phyloP scores from a whole-genome alignment of 75 land plant genomes.

The Adiantum capillusveneris region DNA sequence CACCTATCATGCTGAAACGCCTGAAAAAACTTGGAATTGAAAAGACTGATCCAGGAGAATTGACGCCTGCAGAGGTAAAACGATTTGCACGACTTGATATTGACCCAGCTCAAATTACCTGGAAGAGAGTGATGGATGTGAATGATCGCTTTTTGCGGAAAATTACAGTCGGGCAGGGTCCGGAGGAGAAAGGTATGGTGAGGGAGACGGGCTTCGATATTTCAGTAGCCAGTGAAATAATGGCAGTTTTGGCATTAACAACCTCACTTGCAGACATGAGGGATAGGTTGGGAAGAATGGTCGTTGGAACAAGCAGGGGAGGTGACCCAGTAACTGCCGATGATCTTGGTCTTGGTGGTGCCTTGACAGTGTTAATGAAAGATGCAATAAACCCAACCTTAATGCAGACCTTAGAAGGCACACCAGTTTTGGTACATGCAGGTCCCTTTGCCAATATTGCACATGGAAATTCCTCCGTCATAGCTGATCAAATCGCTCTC shows the following conservation, averaged over 20 bases:
- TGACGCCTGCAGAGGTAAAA: slow-evolving; percentile 69
- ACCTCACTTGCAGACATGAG: slow-evolving; percentile 94
- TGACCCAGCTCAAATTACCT: slow-evolving; percentile 75
- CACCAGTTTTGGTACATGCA: slow-evolving; percentile 96
- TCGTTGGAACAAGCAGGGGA: slow-evolving; percentile 81
- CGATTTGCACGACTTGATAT: slow-evolving; percentile 76
- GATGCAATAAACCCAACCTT: slow-evolving; percentile 94
- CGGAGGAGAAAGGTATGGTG: slow-evolving; percentile 88
- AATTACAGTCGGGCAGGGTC: slow-evolving; percentile 87
- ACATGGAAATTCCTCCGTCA: slow-evolving; percentile 97
- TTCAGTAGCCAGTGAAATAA: slow-evolving; percentile 95
- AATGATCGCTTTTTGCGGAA: slow-evolving; percentile 92
- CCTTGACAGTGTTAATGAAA: slow-evolving; percentile 92
- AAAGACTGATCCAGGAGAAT: slow-evolving; percentile 69
- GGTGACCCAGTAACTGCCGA: slow-evolving; percentile 95
- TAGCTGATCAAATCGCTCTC: slow-evolving; percentile 93
- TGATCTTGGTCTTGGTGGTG: slow-evolving; percentile 93
- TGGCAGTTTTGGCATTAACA: slow-evolving; percentile 98
- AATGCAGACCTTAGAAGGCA: slow-evolving; percentile 98
- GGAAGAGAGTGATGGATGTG: slow-evolving; percentile 98
- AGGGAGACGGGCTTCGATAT: slow-evolving; percentile 97
- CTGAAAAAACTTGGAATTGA: slow-evolving; percentile 74
- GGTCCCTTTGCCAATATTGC: slow-evolving; percentile 99
- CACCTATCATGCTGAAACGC: slow-evolving; percentile 71
- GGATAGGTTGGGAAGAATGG: slow-evolving; percentile 88